These are phyloP conservation scores for Exophiala dermatitidis DNA, from an alignment of 2,329 filamentous ascomycete genomes.

Conservation along the genomic window DNA sequence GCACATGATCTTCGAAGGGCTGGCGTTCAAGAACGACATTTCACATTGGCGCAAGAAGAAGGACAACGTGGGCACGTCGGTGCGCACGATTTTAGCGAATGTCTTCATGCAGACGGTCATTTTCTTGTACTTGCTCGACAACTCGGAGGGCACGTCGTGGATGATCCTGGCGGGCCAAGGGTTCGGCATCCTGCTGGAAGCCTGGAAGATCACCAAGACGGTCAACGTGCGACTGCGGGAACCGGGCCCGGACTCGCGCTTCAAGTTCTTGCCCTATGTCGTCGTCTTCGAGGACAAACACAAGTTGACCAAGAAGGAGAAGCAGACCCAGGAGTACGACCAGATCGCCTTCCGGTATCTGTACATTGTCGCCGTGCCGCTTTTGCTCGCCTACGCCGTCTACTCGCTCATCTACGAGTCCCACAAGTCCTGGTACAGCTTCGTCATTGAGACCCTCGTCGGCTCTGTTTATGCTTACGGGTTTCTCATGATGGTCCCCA, in stretches of 20 bases:
- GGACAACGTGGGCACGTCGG: constrained; percentile 92
- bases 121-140: constrained; percentile 94
- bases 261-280: constrained; percentile 71
- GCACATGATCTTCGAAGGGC: constrained; percentile 90
- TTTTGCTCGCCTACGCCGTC: constrained; percentile 78
- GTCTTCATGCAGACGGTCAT: constrained; percentile 96
- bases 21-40: constrained; percentile 97
- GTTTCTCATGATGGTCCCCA: constrained; percentile 98
- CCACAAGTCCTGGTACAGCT: constrained; percentile 98
- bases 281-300: constrained; percentile 94
- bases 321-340: constrained; percentile 98
- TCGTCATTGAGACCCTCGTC: constrained; percentile 88
- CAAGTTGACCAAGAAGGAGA: constrained; percentile 85
- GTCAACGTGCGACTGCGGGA: constrained; percentile 79
- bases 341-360: constrained; percentile 96
- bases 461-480: constrained; percentile 96
- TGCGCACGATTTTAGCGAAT: constrained; percentile 91
- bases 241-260: constrained; percentile 57
- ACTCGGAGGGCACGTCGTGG: constrained; percentile 96
- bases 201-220: constrained; percentile 94
- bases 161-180: constrained; percentile 96
- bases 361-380: constrained; percentile 82
- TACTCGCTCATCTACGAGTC: constrained; percentile 90
- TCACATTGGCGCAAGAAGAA: constrained; percentile 99
- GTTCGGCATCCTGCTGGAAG: constrained; percentile 68